Percentiles rank a stretch among this genome's conserved stretches.
Conservation (phyloP, 345 rosid genomes). For the Hypericum androsaemum region DNA sequence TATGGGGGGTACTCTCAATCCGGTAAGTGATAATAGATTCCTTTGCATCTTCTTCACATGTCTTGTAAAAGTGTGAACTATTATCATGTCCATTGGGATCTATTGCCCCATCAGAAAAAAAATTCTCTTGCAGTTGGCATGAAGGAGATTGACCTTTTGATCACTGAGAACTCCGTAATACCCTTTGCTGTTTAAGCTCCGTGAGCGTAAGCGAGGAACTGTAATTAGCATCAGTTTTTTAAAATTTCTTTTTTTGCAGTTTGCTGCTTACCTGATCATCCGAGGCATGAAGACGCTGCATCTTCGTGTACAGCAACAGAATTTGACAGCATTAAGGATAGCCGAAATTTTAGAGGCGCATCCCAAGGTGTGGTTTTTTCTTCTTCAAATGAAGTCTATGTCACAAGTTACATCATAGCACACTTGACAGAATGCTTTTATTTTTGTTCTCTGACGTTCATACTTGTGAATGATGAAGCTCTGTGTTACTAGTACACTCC, state of each 20-base stretch:
- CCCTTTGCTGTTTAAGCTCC: neutral
- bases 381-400: neutral
- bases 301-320: slow-evolving; percentile 98
- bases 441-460: too few relatives aligned
- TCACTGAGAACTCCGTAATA: neutral
- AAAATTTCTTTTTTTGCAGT: slow-evolving; percentile 31
- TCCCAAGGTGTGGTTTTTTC: slow-evolving; percentile 57
- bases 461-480: too few relatives aligned
- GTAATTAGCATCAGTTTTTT: neutral
- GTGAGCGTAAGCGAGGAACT: neutral
- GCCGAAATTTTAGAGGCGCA: slow-evolving; percentile 99
- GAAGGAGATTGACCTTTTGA: slow-evolving; percentile 5
- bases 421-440: too few relatives aligned
- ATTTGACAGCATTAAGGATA: slow-evolving; percentile 85
- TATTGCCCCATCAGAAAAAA: too few relatives aligned
- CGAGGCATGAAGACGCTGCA: slow-evolving; percentile 99
- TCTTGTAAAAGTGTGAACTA: too few relatives aligned
- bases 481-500: too few relatives aligned
- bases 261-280: slow-evolving; percentile 84
- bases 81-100: too few relatives aligned
- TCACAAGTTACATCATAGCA: too few relatives aligned
- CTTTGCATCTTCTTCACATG: neutral
- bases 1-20: slow-evolving; percentile 86
- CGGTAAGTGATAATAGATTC: slow-evolving; percentile 39
- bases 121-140: neutral